phyloP scores from a whole-genome alignment of 2,329 filamentous ascomycete genomes.

The Arthrobotrys sphaeroides region DNA sequence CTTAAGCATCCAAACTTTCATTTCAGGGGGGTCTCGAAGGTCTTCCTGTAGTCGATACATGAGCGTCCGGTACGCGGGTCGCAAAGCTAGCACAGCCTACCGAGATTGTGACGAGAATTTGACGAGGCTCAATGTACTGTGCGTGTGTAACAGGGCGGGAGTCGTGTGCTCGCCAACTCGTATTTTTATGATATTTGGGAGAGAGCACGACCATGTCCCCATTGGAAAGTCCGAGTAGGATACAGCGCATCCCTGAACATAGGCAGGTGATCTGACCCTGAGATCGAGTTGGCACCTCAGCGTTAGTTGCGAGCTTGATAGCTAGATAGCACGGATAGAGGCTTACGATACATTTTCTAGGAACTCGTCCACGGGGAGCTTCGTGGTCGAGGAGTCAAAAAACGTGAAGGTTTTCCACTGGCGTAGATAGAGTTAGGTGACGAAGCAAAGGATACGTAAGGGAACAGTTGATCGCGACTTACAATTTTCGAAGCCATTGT shows the following conservation, averaged over 20 bases:
- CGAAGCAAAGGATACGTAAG: background rate
- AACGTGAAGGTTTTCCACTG: slow-evolving; percentile 99
- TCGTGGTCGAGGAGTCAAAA: slow-evolving; percentile 91
- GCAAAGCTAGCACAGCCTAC: slow-evolving; percentile 86
- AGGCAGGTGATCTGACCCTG: slow-evolving; percentile 77
- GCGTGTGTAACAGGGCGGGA: slow-evolving; percentile 83
- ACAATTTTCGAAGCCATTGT: slow-evolving; percentile 50
- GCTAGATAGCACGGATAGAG: background rate
- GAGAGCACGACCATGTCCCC: slow-evolving; percentile 83
- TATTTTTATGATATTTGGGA: slow-evolving; percentile 33
- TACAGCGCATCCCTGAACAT: slow-evolving; percentile 84
- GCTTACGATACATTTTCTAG: slow-evolving; percentile 79
- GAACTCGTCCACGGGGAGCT: slow-evolving; percentile 71
- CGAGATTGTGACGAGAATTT: slow-evolving; percentile 63
- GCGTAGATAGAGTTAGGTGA: slow-evolving; percentile 21
- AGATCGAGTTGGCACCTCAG: slow-evolving; percentile 59
- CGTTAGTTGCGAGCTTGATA: background rate
- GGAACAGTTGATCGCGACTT: background rate
- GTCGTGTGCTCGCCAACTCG: slow-evolving; percentile 62
- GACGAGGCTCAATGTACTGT: slow-evolving; percentile 87
- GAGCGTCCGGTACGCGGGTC: slow-evolving; percentile 65
- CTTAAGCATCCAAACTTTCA: slow-evolving; percentile 98
- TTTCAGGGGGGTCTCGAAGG: slow-evolving; percentile 81
- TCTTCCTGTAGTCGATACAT: slow-evolving; percentile 73
- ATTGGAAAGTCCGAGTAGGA: slow-evolving; percentile 87